Percentiles rank a stretch among this genome's conserved stretches.
Evolutionary conservation across 179 eudicot species (phyloP).

Genomic region (Heliamphora pulchella): DNA sequence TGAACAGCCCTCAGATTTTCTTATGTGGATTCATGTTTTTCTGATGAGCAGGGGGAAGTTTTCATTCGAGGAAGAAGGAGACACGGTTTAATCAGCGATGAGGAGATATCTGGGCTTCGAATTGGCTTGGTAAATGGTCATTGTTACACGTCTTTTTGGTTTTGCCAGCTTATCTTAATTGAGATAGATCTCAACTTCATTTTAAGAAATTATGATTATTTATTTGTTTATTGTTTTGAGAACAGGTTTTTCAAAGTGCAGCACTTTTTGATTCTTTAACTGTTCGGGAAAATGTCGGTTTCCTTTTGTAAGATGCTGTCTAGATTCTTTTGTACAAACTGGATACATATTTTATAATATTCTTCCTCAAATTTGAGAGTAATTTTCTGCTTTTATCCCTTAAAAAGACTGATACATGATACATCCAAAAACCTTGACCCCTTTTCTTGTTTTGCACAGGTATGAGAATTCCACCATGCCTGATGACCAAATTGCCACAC

Average conservation of each 20-base stretch:
- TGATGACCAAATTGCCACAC: constrained; percentile 56
- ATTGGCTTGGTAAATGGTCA: constrained; percentile 69
- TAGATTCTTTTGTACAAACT: neutral
- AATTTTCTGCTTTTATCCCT: neutral
- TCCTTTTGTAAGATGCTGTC: constrained; percentile 64
- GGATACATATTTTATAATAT: neutral
- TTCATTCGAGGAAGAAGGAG: constrained; percentile 65
- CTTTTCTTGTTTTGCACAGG: constrained; percentile 29
- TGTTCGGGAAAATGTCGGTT: constrained; percentile 96
- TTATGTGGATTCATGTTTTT: constrained; percentile 6
- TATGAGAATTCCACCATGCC: constrained; percentile 85
- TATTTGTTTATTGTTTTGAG: constrained; percentile 6
- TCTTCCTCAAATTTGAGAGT: neutral
- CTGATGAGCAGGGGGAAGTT: constrained; percentile 65
- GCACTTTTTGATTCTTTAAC: constrained; percentile 89
- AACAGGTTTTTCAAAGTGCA: constrained; percentile 93
- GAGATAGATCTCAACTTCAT: neutral
- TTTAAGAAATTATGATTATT: constrained; percentile 10
- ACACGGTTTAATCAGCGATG: constrained; percentile 81
- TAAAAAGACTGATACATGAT: too few species aligned
- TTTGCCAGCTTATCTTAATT: neutral
- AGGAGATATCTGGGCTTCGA: constrained; percentile 85
- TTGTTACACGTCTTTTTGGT: constrained; percentile 1
- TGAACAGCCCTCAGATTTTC: constrained; percentile 10
- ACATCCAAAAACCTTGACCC: neutral